Conservation (phyloP, 1,284 basidiomycete genomes). For the Baeospora myosura region DNA sequence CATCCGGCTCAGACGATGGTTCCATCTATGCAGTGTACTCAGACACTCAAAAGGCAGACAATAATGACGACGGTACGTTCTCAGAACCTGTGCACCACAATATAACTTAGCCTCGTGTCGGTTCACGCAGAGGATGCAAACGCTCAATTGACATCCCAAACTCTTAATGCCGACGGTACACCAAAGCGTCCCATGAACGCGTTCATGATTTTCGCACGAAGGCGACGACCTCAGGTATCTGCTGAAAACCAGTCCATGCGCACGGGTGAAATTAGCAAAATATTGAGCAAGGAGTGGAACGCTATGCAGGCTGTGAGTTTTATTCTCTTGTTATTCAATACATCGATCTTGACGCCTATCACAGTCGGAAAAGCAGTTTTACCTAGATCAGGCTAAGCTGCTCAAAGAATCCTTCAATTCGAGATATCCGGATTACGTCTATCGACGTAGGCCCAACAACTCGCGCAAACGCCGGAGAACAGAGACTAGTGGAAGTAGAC, state of each 20-base stretch:
- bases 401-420: slow-evolving; percentile 77
- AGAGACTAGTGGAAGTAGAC: slow-evolving; percentile 27
- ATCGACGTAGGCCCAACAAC: slow-evolving; percentile 76
- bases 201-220: slow-evolving; percentile 85
- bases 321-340: slow-evolving; percentile 5
- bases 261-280: slow-evolving; percentile 60
- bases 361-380: slow-evolving; percentile 75
- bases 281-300: slow-evolving; percentile 44
- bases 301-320: slow-evolving; percentile 13
- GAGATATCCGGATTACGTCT: slow-evolving; percentile 84
- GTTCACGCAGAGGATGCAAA: slow-evolving; percentile 21
- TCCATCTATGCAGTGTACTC: slow-evolving; percentile 6
- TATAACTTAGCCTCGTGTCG: too few relatives aligned
- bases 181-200: slow-evolving; percentile 85
- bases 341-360: slow-evolving; percentile 12
- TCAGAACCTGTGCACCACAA: too few relatives aligned
- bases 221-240: slow-evolving; percentile 70
- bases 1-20: slow-evolving; percentile 8
- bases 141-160: slow-evolving; percentile 59
- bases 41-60: slow-evolving; percentile 5
- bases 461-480: slow-evolving; percentile 62
- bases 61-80: slow-evolving; percentile 2
- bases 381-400: slow-evolving; percentile 74
- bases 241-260: slow-evolving; percentile 78
- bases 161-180: slow-evolving; percentile 75